These are phyloP conservation scores for Talaromyces trachyspermus DNA, from an alignment of 495 filamentous ascomycete species.

Conservation along the genomic window DNA sequence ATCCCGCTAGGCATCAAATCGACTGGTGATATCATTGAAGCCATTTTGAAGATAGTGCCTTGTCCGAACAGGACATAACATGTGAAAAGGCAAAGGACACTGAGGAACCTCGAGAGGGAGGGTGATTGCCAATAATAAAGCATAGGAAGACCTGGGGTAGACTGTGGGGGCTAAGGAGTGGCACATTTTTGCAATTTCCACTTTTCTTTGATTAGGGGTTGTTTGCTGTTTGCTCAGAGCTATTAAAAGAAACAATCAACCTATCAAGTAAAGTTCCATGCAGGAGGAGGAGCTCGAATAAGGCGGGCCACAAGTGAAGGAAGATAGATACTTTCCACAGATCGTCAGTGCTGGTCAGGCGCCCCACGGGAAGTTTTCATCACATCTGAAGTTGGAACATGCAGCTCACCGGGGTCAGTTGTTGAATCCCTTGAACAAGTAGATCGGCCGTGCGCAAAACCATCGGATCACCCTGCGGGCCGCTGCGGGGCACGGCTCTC, in stretches of 20 bases:
- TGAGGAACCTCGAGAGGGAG: not conserved
- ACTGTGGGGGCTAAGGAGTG: not conserved
- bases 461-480: not conserved
- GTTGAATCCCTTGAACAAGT: not conserved
- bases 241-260: conserved; percentile 2
- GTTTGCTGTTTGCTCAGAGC: conserved; percentile 1
- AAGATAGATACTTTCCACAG: not conserved
- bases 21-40: conserved; percentile 1
- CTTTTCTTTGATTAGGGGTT: not conserved
- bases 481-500: conserved; percentile 1
- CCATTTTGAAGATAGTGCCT: conserved; percentile 1
- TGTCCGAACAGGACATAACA: conserved; percentile 1
- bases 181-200: conserved; percentile 1
- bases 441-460: conserved; percentile 1
- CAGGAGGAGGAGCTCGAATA: conserved; percentile 1
- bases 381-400: not conserved
- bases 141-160: not conserved
- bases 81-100: conserved; percentile 2
- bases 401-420: not conserved
- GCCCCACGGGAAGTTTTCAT: not conserved
- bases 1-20: conserved; percentile 1
- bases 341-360: conserved; percentile 1
- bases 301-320: not conserved
- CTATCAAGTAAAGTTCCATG: not conserved
- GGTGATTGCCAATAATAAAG: conserved; percentile 2